phyloP scores from a whole-genome alignment of 176 grass and related monocot species.

The Oryza longistaminata region DNA sequence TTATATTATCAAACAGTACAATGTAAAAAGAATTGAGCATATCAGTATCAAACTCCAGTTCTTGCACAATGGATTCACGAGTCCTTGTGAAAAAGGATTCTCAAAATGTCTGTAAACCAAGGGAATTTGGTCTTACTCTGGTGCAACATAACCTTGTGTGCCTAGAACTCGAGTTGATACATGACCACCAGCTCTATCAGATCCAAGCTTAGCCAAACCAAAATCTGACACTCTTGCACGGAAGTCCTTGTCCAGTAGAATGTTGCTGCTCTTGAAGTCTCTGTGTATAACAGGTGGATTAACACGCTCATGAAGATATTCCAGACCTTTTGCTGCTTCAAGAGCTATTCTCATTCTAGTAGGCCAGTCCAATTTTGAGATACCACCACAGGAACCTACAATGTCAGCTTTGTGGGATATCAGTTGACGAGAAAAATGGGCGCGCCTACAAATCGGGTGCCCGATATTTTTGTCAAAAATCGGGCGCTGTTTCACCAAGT shows the following conservation, averaged over 20 bases:
- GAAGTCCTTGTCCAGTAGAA: conserved; percentile 86
- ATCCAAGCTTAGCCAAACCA: conserved; percentile 94
- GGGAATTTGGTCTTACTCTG: conserved; percentile 67
- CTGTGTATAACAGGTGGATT: conserved; percentile 89
- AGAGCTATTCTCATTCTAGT: conserved; percentile 94
- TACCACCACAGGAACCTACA: conserved; percentile 68
- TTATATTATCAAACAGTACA: neutral
- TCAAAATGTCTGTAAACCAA: too few relatives aligned
- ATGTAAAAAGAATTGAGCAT: conserved; percentile 1
- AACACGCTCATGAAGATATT: conserved; percentile 94
- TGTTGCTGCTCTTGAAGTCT: conserved; percentile 99
- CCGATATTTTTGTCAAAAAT: too few relatives aligned
- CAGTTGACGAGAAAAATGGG: conserved; percentile 1
- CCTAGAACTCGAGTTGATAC: conserved; percentile 95
- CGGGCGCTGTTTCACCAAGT: too few relatives aligned
- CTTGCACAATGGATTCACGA: neutral
- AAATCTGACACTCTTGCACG: conserved; percentile 96
- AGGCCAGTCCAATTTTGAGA: conserved; percentile 89
- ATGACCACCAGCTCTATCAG: conserved; percentile 92
- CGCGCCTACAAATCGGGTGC: too few relatives aligned
- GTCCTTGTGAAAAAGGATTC: too few relatives aligned
- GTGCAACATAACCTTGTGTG: conserved; percentile 97
- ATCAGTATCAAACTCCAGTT: conserved; percentile 33
- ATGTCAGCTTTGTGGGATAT: neutral
- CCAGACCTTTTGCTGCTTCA: conserved; percentile 94